Evolutionary conservation across 768 basidiomycete species (phyloP), one percentile per base, ranked within the genome.

Genomic region (Pleurotus salmoneostramineus): DNA sequence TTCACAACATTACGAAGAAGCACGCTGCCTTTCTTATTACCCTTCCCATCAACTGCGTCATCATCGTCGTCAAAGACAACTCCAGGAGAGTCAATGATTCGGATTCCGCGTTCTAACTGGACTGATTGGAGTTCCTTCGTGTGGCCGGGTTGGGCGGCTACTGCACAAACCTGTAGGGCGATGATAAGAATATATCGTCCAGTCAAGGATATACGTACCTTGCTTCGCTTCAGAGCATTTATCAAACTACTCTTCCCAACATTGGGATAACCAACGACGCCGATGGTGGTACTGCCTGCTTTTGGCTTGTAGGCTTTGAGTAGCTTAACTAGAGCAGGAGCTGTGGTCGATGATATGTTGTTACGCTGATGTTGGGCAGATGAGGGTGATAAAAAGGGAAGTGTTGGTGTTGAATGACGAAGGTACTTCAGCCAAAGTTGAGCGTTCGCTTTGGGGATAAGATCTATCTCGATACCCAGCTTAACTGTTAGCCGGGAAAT

Each of bases 161-260:
- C 94, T 2, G 88, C 87, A 65, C 96, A 99, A n/a, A 83, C 93
- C 86, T 91, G 60, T 57, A 32, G 49, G 47, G 4, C 31, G 42
- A 8, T 7, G n/a, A 55, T 47, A 48, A 10, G 12, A 63, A 27
- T 27, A 27, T 27, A 27, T 27, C 21, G 21, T 27, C 21, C 2
- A 27, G 21, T 27, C 21, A 27, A 3, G 21, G 3, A 27, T 27
- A 27, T 3, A 62, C 73, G 1, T 21, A 88, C 89, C 73, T 91
- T 94, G 60, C 85, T 83, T 37, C 93, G 75, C 71, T 94, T 95
- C 52, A 99, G 74, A 45, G 92, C 89, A 70, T 98, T 98, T 70
- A 99, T 95, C 58, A 98, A 68, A 65, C 87, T 91, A 57, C 93
- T 95, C 75, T 98, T 98, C 11, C 96, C 96, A 47, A 98, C 96